Evolutionary conservation across 192 early-diverging fungal genomes (phyloP).

Genomic region (Rhizophagus sp.): DNA sequence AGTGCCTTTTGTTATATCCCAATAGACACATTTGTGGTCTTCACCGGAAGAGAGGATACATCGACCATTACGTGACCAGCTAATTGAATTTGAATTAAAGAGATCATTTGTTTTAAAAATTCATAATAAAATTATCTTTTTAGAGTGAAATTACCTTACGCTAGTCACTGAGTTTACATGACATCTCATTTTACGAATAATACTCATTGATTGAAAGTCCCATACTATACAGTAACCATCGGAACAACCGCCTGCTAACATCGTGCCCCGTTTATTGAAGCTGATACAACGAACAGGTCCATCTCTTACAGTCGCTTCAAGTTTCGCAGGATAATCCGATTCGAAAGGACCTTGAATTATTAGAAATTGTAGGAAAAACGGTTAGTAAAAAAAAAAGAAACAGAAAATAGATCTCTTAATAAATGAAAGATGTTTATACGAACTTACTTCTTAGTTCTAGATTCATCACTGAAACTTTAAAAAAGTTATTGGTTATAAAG

Average conservation of each 20-base stretch:
- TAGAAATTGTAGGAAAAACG: too few species aligned
- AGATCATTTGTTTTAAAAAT: background rate
- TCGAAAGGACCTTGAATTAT: conserved; percentile 68
- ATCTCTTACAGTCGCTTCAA: conserved; percentile 74
- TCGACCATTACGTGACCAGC: conserved; percentile 82
- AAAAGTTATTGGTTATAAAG: background rate
- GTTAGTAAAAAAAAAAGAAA: background rate
- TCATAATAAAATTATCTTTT: background rate
- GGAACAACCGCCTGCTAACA: conserved; percentile 75
- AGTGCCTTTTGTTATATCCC: conserved; percentile 73
- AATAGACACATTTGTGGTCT: conserved; percentile 83
- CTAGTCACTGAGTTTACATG: conserved; percentile 77
- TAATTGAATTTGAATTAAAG: conserved; percentile 31
- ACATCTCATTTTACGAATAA: conserved; percentile 68
- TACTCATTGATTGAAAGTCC: conserved; percentile 86
- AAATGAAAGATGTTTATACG: background rate
- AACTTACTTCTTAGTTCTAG: conserved; percentile 18
- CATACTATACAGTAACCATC: conserved; percentile 83
- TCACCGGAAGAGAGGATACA: conserved; percentile 78
- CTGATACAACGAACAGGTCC: conserved; percentile 65
- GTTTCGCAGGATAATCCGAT: conserved; percentile 77
- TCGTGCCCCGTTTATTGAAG: conserved; percentile 81
- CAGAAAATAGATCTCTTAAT: background rate
- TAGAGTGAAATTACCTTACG: conserved; percentile 58
- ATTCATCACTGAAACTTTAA: background rate